Evolutionary conservation across 2,329 filamentous ascomycete species (phyloP).

Genomic region (Pezicula rhizophila): DNA sequence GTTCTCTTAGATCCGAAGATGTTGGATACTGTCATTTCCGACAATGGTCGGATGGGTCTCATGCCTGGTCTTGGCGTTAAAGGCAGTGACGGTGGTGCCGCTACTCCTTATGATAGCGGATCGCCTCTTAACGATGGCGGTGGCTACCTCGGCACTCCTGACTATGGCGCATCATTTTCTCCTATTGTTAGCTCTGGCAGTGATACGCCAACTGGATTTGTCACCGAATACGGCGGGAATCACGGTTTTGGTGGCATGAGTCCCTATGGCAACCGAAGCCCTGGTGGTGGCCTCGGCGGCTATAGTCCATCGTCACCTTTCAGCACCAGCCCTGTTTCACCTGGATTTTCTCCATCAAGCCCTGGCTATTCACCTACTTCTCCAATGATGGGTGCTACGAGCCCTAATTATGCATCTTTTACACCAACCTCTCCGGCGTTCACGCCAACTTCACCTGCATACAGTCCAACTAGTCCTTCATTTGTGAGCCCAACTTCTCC

Average conservation of each 20-base stretch:
- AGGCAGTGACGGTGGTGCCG: slow-evolving; percentile 72
- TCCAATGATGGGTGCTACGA: slow-evolving; percentile 1
- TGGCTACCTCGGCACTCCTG: slow-evolving; percentile 57
- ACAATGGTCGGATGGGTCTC: slow-evolving; percentile 80
- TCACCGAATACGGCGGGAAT: slow-evolving; percentile 48
- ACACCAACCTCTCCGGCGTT: slow-evolving; percentile 45
- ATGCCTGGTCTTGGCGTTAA: slow-evolving; percentile 76
- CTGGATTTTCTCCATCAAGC: slow-evolving; percentile 66
- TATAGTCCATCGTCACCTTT: slow-evolving; percentile 41
- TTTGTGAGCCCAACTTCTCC: slow-evolving; percentile 63
- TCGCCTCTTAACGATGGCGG: slow-evolving; percentile 71
- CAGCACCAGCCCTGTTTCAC: slow-evolving; percentile 54
- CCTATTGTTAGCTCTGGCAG: slow-evolving; percentile 73
- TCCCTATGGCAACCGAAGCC: slow-evolving; percentile 63
- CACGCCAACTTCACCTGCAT: slow-evolving; percentile 27
- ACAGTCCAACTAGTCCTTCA: slow-evolving; percentile 28
- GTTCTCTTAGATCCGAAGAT: slow-evolving; percentile 90
- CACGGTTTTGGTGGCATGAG: slow-evolving; percentile 49
- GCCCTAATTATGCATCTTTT: slow-evolving; percentile 40
- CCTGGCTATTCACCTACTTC: slow-evolving; percentile 34
- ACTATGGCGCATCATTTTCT: slow-evolving; percentile 61
- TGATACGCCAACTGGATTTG: slow-evolving; percentile 61
- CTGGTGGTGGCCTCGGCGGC: slow-evolving; percentile 37
- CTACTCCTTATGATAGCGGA: slow-evolving; percentile 88
- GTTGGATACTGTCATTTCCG: slow-evolving; percentile 89